Base-by-base conservation (phyloP, 371 early-diverging fungal genomes). In the Circinella minor region DNA sequence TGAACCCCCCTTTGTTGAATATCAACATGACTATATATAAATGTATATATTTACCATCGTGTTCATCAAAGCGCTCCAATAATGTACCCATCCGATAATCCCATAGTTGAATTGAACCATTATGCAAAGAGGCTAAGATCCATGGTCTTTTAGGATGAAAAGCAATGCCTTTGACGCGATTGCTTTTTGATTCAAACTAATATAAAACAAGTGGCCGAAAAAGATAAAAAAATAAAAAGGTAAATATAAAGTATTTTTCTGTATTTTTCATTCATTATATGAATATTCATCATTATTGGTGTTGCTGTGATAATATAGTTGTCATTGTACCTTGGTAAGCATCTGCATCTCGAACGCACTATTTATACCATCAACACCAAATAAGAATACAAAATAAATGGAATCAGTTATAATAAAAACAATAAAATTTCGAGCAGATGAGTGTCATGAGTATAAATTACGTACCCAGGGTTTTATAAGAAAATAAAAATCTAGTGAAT, bases 71-170 rank as follows among this genome's bases (percentile, higher is more conserved):
- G 54, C 95, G 93, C 67, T 98, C 97, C 37, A 99, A 86, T 67
- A 97, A 87, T 5, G 97, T 95, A n/a, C 97, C 97, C 93, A 99
- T 96, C 67, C 97, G 92, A 81, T 99, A 99, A 87, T 99, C 99
- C 98, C 98, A 99, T 43, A 97, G 89, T 81, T 98, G 98, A 66
- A 99, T 89, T 67, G 93, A 93, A 15, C 99, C 99, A 84, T 96
- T 99, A 80, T 99, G 99, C 63, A 99, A 86, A 17, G 97, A 95
- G 10, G 97, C 94, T 38, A 99, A 89, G 72, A 99, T 90, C 94
- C 99, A 96, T 10, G 99, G 98, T 65, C 98, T 92, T 75, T 95
- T 97, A 2, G 99, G 97, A 78, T 99, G 99, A 81, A 99, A 99
- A 36, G 96, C 93, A 71, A 99, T 82, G 61, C 97, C 95, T 84